Evolutionary conservation across 2,329 filamentous ascomycete genomes (phyloP).

Genomic region (Botrytis aclada): DNA sequence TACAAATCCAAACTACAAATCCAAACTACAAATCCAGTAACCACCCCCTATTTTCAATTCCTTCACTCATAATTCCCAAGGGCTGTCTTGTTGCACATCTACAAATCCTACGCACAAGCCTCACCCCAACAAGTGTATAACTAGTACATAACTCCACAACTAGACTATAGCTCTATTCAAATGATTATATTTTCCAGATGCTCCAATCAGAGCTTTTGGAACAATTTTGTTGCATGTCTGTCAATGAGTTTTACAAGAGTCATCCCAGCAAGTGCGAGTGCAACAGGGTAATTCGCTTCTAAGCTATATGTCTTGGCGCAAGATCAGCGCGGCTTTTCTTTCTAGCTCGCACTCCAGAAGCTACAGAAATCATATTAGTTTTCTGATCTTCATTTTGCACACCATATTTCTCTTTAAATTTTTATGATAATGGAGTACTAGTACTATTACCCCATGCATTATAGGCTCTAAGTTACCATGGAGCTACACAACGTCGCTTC

Average conservation of each 20-base stretch:
- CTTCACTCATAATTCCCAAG: background rate
- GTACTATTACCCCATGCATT: background rate
- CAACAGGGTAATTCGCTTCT: background rate
- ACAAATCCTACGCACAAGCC: background rate
- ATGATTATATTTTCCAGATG: background rate
- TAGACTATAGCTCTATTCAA: background rate
- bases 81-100: background rate
- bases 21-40: background rate
- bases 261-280: background rate
- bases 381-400: background rate
- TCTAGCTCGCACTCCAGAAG: background rate
- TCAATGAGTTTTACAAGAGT: accelerated
- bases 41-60: background rate
- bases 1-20: background rate
- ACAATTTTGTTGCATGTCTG: background rate
- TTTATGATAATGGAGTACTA: background rate
- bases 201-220: background rate
- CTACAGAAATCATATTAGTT: background rate
- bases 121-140: background rate
- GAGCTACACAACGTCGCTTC: background rate
- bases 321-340: background rate
- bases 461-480: background rate
- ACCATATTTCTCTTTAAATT: background rate
- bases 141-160: background rate
- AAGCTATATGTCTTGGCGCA: background rate